Evolutionary conservation across 1,284 basidiomycete genomes (phyloP).

Genomic region (Pascua sp.): DNA sequence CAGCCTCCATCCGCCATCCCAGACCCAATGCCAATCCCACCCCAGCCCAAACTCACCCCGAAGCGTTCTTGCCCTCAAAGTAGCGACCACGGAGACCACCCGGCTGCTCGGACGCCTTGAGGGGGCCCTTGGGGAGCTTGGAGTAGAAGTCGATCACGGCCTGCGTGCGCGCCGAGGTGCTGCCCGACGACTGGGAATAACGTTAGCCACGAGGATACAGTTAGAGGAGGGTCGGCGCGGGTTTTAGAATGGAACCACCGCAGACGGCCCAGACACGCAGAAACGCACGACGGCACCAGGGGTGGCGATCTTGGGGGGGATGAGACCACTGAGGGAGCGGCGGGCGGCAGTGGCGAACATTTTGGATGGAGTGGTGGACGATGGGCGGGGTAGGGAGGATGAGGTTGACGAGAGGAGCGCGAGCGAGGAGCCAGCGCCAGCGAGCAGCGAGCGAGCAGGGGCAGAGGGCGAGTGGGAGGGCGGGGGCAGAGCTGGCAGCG

Average conservation of each 20-base stretch:
- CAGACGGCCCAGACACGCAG: too few species aligned
- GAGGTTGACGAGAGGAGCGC: constrained; percentile 8
- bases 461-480: not conserved
- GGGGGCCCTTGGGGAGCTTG: constrained; percentile 69
- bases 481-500: not conserved
- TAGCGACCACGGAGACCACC: constrained; percentile 70
- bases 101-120: constrained; percentile 59
- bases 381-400: constrained; percentile 10
- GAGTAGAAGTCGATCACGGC: constrained; percentile 92
- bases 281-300: constrained; percentile 74
- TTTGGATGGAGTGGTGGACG: constrained; percentile 20
- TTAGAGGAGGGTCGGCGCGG: not conserved
- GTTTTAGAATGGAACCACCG: not conserved
- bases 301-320: constrained; percentile 93
- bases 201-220: not conserved
- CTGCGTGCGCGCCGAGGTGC: constrained; percentile 67
- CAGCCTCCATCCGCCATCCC: not conserved
- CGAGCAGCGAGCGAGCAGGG: not conserved
- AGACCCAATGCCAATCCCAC: not conserved
- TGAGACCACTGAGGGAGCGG: constrained; percentile 72
- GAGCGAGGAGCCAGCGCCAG: constrained; percentile 1
- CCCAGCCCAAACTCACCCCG: constrained; percentile 51
- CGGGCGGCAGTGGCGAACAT: constrained; percentile 82
- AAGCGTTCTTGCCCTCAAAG: constrained; percentile 82
- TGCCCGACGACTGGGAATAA: constrained; percentile 63